Evolutionary conservation across 1,139 yeast genomes (phyloP), one percentile per base, ranked within the genome.

Genomic region (Candida sanyaensis): DNA sequence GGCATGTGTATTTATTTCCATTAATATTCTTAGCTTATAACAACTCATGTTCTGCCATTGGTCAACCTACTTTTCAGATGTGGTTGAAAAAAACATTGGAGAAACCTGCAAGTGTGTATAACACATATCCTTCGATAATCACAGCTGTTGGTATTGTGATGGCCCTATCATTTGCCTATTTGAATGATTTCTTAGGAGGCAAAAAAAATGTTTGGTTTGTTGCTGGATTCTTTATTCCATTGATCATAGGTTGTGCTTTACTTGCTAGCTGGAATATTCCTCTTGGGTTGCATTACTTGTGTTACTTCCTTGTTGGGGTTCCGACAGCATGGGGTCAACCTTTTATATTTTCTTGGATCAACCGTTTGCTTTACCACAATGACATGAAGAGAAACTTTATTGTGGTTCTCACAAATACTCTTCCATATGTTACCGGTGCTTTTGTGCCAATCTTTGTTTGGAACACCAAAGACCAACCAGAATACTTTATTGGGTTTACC

Each of bases 281-380:
- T 3, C 57, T 57, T 13, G 75, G 79, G 1, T 65, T 75, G 37
- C 83, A 81, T 47, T 79, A 81, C 79, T 61, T 73, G 28, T 59
- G 72, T 5, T 80, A 78, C 57, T 79, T 72, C 51, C 53, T 79
- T 17, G 58, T 77, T 11, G 81, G 82, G 2, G 62, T 72, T 28
- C 81, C 85, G 0, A 65, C 80, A 0, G 52, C 74, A 1, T 71
- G 67, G 67, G 73, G 75, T 8, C 75, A 70, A 51, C 75, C 75
- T 1, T 65, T 77, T 55, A 77, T 81, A n/a, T 80, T 76, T 49
- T 42, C 83, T 1, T 81, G 85, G 86, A 71, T 80, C 12, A 81
- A 81, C 55, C 61, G 81, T 34, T 53, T 75, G 36, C 56, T 80
- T 13, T 62, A 65, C 17, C 44, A 42, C 5, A 79, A 80, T 54